Percentiles rank a stretch among this genome's conserved stretches.
phyloP scores from a whole-genome alignment of 495 filamentous ascomycete genomes.

The Penicillium chermesinum region DNA sequence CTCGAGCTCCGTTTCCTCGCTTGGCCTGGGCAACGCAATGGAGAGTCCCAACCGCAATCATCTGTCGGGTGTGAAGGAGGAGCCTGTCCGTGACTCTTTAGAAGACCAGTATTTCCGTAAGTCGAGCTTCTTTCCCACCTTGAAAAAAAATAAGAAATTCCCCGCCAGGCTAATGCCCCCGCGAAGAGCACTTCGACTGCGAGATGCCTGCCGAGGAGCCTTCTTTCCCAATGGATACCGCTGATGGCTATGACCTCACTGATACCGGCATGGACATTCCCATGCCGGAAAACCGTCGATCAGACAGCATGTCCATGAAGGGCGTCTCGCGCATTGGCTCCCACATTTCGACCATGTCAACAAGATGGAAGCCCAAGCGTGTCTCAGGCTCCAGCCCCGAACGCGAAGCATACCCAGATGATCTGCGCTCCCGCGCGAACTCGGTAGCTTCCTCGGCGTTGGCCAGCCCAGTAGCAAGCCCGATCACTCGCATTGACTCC shows the following conservation, averaged over 20 bases:
- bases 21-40: conserved; percentile 51
- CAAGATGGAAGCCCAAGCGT: conserved; percentile 57
- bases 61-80: conserved; percentile 51
- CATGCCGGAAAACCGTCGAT: conserved; percentile 57
- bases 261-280: conserved; percentile 57
- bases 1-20: conserved; percentile 57
- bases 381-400: conserved; percentile 40
- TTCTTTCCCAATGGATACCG: conserved; percentile 28
- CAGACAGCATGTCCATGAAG: conserved; percentile 58
- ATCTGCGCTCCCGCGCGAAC: conserved; percentile 42
- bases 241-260: conserved; percentile 56
- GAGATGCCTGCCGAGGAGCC: conserved; percentile 29
- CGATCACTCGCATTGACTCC: conserved; percentile 48
- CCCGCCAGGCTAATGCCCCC: conserved; percentile 1
- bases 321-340: conserved; percentile 64
- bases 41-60: conserved; percentile 44
- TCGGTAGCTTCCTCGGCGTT: conserved; percentile 67
- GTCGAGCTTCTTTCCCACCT: conserved; percentile 18
- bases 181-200: conserved; percentile 38
- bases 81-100: conserved; percentile 38
- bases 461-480: conserved; percentile 50
- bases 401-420: conserved; percentile 35
- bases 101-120: conserved; percentile 46
- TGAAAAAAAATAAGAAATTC: no score
- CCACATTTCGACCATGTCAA: conserved; percentile 67